A percentile compares a stretch with the other conserved stretches of the same genome.
Conservation (phyloP, 805 yeast genomes). For the Saturnispora gosingensis region DNA sequence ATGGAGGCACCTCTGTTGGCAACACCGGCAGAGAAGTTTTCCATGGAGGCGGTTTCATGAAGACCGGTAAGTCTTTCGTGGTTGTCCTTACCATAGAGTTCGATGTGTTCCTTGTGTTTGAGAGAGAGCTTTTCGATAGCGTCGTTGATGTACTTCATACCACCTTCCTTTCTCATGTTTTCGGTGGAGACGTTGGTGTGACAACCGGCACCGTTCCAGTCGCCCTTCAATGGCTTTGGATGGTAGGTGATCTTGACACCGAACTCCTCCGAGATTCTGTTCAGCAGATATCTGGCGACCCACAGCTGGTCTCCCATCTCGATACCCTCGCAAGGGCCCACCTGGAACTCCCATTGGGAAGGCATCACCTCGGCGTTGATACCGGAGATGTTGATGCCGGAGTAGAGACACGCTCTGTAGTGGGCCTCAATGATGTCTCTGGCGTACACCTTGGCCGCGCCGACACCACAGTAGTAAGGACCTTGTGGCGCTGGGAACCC, state of each 20-base stretch:
- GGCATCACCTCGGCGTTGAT: slow-evolving; percentile 99
- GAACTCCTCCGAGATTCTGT: slow-evolving; percentile 96
- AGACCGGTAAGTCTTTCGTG: slow-evolving; percentile 94
- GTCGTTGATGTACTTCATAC: slow-evolving; percentile 86
- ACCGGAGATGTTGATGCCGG: slow-evolving; percentile 89
- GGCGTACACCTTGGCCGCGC: slow-evolving; percentile 96
- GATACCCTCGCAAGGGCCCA: slow-evolving; percentile 95
- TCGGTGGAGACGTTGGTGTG: slow-evolving; percentile 97
- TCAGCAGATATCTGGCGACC: slow-evolving; percentile 87
- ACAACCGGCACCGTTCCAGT: slow-evolving; percentile 99
- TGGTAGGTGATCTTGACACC: slow-evolving; percentile 98
- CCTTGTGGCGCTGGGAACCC: slow-evolving; percentile 99
- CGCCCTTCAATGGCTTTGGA: slow-evolving; percentile 98
- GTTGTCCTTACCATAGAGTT: slow-evolving; percentile 91
- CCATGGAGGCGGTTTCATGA: slow-evolving; percentile 96
- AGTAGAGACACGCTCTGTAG: slow-evolving; percentile 93
- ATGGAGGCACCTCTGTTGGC: slow-evolving; percentile 99
- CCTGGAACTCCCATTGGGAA: slow-evolving; percentile 99
- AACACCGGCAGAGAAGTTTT: slow-evolving; percentile 88
- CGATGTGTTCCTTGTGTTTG: slow-evolving; percentile 96
- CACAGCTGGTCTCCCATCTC: slow-evolving; percentile 96
- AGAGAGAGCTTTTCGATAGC: slow-evolving; percentile 89
- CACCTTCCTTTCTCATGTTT: slow-evolving; percentile 89
- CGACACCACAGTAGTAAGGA: slow-evolving; percentile 99
- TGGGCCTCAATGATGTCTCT: slow-evolving; percentile 98